These are phyloP conservation scores for Perkinsus olseni DNA, from an alignment of 169 alveolate genomes.

Conservation along the genomic window DNA sequence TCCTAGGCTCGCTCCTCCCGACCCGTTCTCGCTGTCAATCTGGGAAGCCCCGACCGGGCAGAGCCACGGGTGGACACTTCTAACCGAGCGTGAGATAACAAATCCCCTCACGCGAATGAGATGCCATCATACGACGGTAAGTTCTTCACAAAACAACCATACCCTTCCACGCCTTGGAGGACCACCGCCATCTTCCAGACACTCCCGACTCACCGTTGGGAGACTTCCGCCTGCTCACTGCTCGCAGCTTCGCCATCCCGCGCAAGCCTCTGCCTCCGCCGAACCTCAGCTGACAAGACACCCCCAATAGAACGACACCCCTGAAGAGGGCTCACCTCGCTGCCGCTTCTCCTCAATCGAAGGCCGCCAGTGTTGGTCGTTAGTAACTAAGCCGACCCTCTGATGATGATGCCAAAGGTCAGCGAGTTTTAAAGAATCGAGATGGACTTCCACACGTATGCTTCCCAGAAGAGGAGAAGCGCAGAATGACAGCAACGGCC, in stretches of 20 bases:
- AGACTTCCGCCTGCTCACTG: neutral
- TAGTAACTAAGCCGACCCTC: neutral
- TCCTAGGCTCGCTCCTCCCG: too few species aligned
- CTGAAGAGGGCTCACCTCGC: neutral
- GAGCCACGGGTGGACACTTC: too few species aligned
- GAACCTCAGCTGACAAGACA: neutral
- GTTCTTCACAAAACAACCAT: too few species aligned
- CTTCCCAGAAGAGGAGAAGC: neutral
- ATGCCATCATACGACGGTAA: too few species aligned
- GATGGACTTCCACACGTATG: neutral
- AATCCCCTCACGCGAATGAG: too few species aligned
- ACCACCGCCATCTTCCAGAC: too few species aligned
- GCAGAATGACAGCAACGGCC: neutral
- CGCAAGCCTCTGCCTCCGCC: neutral
- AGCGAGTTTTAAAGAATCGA: neutral
- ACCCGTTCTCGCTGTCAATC: too few species aligned
- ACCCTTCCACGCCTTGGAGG: too few species aligned
- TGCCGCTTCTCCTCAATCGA: neutral
- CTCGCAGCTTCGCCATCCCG: neutral
- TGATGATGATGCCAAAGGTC: neutral
- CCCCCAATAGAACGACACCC: neutral
- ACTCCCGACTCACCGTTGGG: too few species aligned
- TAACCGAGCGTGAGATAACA: too few species aligned
- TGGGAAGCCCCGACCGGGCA: too few species aligned
- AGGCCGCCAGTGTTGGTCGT: neutral